Conservation (phyloP, 1,284 basidiomycete genomes). For the Spongispora temasekensis region DNA sequence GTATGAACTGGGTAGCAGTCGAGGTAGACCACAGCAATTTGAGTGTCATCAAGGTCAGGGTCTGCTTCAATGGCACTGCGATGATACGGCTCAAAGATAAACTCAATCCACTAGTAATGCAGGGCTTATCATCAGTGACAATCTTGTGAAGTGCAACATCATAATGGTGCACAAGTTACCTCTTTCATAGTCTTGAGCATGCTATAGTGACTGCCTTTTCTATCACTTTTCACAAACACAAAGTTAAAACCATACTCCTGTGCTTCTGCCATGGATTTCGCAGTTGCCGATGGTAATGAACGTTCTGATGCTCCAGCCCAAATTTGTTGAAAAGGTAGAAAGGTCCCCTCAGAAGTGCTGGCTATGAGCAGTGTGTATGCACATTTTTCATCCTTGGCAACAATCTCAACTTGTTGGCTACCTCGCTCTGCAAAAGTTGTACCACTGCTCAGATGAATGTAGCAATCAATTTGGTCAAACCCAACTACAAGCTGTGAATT, state of each 20-base stretch:
- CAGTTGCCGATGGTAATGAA: conserved; percentile 18
- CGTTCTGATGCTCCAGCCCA: conserved; percentile 24
- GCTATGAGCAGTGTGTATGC: conserved; percentile 34
- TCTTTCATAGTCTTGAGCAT: too few species aligned
- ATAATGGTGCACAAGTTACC: too few species aligned
- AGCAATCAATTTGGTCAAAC: too few species aligned
- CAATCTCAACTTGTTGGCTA: conserved; percentile 28
- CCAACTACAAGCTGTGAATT: too few species aligned
- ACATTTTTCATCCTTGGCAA: conserved; percentile 31
- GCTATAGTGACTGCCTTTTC: too few species aligned
- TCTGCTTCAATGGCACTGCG: conserved; percentile 1
- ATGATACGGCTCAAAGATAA: conserved; percentile 18
- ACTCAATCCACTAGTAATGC: conserved; percentile 16
- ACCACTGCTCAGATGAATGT: conserved; percentile 16
- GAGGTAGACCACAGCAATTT: too few species aligned
- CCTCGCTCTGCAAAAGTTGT: conserved; percentile 24
- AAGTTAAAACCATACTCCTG: conserved; percentile 20
- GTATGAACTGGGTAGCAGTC: too few species aligned
- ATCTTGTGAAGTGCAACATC: conserved; percentile 15
- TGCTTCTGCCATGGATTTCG: conserved; percentile 18
- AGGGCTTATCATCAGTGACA: too few species aligned
- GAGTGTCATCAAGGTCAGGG: too few species aligned
- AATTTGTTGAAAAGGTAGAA: conserved; percentile 36
- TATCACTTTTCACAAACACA: conserved; percentile 18
- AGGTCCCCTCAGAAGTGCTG: conserved; percentile 21